A percentile compares a stretch with the other conserved stretches of the same genome.
These are phyloP conservation scores for Grigorovia yakushimaensis DNA, from an alignment of 805 yeast genomes.

Conservation along the genomic window DNA sequence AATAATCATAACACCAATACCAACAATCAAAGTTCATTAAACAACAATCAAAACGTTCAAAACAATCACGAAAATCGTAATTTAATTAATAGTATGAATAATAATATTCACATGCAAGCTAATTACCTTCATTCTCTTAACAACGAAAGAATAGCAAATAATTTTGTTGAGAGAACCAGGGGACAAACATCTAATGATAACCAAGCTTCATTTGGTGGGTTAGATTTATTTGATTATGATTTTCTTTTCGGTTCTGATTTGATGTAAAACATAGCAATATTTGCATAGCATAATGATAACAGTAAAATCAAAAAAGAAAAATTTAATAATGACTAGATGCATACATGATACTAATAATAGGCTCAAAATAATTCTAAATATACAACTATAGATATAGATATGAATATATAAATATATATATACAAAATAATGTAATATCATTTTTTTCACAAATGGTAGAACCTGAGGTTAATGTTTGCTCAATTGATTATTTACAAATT, in stretches of 20 bases:
- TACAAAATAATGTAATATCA: too few species aligned
- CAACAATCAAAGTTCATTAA: too few species aligned
- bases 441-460: too few species aligned
- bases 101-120: neutral
- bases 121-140: neutral
- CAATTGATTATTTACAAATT: conserved; percentile 19
- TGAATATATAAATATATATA: neutral
- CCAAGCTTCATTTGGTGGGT: conserved; percentile 20
- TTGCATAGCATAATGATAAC: neutral
- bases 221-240: conserved; percentile 25
- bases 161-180: conserved; percentile 3
- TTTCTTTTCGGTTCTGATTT: conserved; percentile 20
- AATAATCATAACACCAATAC: neutral
- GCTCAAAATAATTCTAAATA: neutral
- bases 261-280: conserved; percentile 2
- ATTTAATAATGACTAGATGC: neutral
- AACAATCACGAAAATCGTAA: neutral
- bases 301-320: neutral
- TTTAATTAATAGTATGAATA: neutral
- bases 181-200: conserved; percentile 5
- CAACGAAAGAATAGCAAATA: conserved; percentile 1
- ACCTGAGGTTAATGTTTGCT: neutral
- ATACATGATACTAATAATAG: neutral
- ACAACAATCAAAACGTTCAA: neutral
- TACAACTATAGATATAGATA: neutral